phyloP scores from a whole-genome alignment of 345 rosid genomes.

The Eutrema heterophyllum region DNA sequence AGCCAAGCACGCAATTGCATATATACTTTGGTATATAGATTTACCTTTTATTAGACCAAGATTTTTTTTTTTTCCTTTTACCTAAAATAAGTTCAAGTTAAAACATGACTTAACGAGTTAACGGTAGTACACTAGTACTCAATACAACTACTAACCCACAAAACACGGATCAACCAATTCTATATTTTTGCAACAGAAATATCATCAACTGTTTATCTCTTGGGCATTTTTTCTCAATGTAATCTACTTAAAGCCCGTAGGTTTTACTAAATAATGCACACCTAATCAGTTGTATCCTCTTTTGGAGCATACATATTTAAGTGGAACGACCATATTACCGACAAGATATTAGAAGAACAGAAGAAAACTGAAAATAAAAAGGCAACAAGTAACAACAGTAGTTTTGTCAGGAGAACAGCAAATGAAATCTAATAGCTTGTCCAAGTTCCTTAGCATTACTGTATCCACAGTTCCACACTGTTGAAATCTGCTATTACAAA shows the following conservation, averaged over 20 bases:
- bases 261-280: not conserved
- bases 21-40: too few species aligned
- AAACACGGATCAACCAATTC: not conserved
- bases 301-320: not conserved
- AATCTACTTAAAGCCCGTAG: not conserved
- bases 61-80: too few species aligned
- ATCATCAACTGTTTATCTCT: not conserved
- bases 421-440: slow-evolving; percentile 5
- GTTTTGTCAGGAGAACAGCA: slow-evolving; percentile 12
- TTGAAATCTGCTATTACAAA: not conserved
- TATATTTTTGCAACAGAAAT: not conserved
- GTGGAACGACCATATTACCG: not conserved
- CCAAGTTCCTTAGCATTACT: not conserved
- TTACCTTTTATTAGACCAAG: too few species aligned
- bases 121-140: not conserved
- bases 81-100: not conserved
- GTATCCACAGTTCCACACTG: not conserved
- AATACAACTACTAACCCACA: not conserved
- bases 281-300: slow-evolving; percentile 2
- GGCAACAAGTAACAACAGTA: slow-evolving; percentile 10
- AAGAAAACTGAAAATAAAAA: slow-evolving; percentile 1
- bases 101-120: not conserved
- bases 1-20: not conserved
- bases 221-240: not conserved
- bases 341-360: slow-evolving; percentile 4